Percentiles rank a stretch among this genome's conserved stretches.
Conservation (phyloP, 2,329 filamentous ascomycete genomes). For the Xylogone sp. region DNA sequence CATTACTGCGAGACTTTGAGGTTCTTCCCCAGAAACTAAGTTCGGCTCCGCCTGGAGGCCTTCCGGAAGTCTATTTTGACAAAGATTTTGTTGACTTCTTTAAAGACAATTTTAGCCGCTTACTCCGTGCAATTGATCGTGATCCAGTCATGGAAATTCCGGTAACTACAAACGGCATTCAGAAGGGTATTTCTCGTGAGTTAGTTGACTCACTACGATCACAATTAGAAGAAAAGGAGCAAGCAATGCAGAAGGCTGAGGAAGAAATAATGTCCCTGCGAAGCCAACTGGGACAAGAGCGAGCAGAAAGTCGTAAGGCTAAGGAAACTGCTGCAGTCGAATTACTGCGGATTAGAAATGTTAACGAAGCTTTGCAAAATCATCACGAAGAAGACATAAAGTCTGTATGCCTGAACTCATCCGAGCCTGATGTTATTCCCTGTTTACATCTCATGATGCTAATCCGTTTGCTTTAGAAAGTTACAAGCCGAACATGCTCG, state of each 20-base stretch:
- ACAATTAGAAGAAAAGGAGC: conserved; percentile 71
- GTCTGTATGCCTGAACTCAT: no score
- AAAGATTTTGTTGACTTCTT: conserved; percentile 86
- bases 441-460: conserved; percentile 8
- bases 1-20: conserved; percentile 83
- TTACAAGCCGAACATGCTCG: conserved; percentile 29
- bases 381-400: conserved; percentile 65
- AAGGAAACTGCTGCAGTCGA: conserved; percentile 56
- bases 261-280: conserved; percentile 43
- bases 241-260: conserved; percentile 43
- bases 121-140: conserved; percentile 81
- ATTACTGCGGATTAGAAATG: conserved; percentile 36
- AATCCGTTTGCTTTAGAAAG: conserved; percentile 21
- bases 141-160: conserved; percentile 86
- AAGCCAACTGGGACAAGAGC: conserved; percentile 64
- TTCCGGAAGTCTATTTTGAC: conserved; percentile 84
- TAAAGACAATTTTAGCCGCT: conserved; percentile 89
- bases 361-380: conserved; percentile 68
- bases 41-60: conserved; percentile 43
- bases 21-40: conserved; percentile 70
- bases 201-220: conserved; percentile 80
- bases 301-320: conserved; percentile 65
- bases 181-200: conserved; percentile 91
- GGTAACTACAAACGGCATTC: conserved; percentile 71
- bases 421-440: not conserved